A percentile compares a stretch with the other conserved stretches of the same genome.
Evolutionary conservation across 352 stramenopile species (phyloP).

Genomic region (Globisporangium nunn): DNA sequence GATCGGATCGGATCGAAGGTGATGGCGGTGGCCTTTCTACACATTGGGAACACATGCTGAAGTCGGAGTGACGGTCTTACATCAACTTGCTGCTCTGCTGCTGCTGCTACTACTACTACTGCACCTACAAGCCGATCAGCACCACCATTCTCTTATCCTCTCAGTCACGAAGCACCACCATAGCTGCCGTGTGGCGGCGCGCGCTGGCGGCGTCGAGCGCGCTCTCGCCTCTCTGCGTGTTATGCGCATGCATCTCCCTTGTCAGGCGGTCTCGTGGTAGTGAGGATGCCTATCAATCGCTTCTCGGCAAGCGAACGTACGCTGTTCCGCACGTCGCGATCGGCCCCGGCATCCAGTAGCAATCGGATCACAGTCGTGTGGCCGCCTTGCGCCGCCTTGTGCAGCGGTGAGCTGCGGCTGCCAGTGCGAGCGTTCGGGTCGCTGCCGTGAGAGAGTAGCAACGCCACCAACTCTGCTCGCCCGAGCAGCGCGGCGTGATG

Average conservation of each 20-base stretch:
- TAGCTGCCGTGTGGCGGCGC: constrained; percentile 26
- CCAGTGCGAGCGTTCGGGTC: constrained; percentile 13
- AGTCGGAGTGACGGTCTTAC: constrained; percentile 8
- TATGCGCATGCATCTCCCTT: background rate
- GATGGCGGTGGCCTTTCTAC: background rate
- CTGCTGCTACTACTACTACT: too few species aligned
- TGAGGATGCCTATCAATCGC: too few species aligned
- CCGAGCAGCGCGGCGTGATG: constrained; percentile 35
- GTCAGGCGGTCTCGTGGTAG: too few species aligned
- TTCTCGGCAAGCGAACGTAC: constrained; percentile 1
- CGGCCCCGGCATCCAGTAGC: constrained; percentile 18
- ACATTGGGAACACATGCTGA: background rate
- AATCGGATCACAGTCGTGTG: constrained; percentile 13
- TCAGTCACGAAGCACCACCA: constrained; percentile 17
- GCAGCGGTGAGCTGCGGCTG: constrained; percentile 21
- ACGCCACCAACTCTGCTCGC: constrained; percentile 15
- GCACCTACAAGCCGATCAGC: too few species aligned
- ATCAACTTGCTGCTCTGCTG: background rate
- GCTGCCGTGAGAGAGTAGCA: constrained; percentile 19
- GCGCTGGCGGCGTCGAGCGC: constrained; percentile 23
- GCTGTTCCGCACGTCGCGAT: constrained; percentile 16
- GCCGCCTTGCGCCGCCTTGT: constrained; percentile 35
- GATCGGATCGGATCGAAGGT: background rate
- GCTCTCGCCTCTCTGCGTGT: constrained; percentile 19
- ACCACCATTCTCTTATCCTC: too few species aligned